Conservation (phyloP, 495 filamentous ascomycete genomes). For the Penicillium crystallinum region DNA sequence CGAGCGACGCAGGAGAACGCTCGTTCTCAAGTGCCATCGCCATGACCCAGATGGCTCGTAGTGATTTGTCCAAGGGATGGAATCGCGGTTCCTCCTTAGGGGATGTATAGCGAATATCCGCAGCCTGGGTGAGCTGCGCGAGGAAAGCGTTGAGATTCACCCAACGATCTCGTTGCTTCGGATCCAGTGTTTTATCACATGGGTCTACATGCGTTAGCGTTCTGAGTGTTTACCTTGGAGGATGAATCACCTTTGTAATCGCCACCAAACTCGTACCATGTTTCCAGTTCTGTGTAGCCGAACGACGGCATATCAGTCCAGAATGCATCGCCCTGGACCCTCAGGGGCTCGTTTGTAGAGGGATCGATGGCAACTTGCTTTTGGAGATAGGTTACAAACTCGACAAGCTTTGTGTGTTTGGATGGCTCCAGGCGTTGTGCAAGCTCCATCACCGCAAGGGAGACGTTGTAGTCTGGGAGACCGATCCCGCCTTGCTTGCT, state of each 20-base stretch:
- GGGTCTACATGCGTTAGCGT: background rate
- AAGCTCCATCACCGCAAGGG: slow-evolving; percentile 6
- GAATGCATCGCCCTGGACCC: background rate
- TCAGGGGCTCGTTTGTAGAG: background rate
- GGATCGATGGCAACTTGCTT: slow-evolving; percentile 1
- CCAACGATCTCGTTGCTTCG: background rate
- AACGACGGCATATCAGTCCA: slow-evolving; percentile 5
- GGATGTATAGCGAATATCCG: background rate
- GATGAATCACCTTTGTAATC: background rate
- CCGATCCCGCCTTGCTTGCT: background rate
- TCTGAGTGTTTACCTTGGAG: background rate
- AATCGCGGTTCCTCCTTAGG: background rate
- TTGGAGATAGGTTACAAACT: slow-evolving; percentile 4
- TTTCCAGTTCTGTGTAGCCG: background rate
- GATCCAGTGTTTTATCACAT: background rate
- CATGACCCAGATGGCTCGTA: background rate
- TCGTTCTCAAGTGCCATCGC: slow-evolving; percentile 2
- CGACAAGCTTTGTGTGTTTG: slow-evolving; percentile 1
- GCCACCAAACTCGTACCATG: background rate
- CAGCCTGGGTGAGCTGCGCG: slow-evolving; percentile 1
- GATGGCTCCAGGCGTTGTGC: slow-evolving; percentile 4
- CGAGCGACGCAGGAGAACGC: background rate
- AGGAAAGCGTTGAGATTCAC: slow-evolving; percentile 2
- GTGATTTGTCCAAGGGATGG: slow-evolving; percentile 1
- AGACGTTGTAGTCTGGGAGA: slow-evolving; percentile 9